Evolutionary conservation across 352 stramenopile genomes (phyloP), one percentile per base, ranked within the genome.

Genomic region (Pythium utonaiense): DNA sequence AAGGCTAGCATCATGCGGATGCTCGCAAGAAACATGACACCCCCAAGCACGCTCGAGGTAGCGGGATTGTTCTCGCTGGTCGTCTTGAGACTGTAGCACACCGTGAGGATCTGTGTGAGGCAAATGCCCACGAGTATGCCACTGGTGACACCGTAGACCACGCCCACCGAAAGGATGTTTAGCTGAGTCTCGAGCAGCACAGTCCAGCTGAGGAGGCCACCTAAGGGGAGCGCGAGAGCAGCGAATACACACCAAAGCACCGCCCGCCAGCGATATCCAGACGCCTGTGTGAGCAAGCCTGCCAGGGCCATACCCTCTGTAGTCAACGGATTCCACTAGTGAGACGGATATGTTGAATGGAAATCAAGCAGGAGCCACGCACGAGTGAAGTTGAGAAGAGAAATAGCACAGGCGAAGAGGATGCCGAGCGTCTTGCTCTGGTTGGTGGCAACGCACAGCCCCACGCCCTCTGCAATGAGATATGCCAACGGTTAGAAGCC

Each of bases 21-120:
- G 17, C 16, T 24, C 4, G 55, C 55, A 4, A 65, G 33, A 47
- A 67, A 60, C 16, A 67, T 7, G 25, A 62, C 50, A 13, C 65
- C 65, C 7, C 65, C 47, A 1, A 72, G 45, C 36, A 72, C 60
- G 24, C 59, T 68, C 12, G 33, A 24, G 1, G 59, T 60, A 42
- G 65, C 65, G 44, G 40, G 44, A 28, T 22, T 53, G 49, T 22
- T 48, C 22, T 68, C 65, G 53, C 41, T 53, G 1, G 44, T 24
- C 13, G 31, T 49, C n/a, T 65, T 65, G 51, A 63, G 61, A 55
- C 60, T 72, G 65, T 65, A 72, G 52, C 65, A 72, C 28, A 65
- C 59, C 2, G 51, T 62, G 44, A 72, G 50, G 7, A 65, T 57
- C 38, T 72, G 65, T 10, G 65, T 59, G 54, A 72, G 49, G 34